phyloP scores from a whole-genome alignment of 2,329 filamentous ascomycete genomes.

The Stemphylium vesicarium region DNA sequence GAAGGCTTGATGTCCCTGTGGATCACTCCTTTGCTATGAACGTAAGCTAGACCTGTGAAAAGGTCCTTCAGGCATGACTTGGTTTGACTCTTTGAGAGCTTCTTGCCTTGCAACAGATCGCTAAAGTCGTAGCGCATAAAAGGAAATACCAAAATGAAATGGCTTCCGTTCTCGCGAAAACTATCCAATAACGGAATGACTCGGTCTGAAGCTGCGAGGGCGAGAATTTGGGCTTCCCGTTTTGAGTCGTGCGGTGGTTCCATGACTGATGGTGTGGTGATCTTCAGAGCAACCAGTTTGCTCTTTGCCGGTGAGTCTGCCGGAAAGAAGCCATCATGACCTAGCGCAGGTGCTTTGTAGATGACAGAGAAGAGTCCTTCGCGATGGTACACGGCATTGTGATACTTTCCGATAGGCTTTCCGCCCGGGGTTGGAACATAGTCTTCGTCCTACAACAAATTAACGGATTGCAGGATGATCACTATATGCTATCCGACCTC shows the following conservation, averaged over 20 bases:
- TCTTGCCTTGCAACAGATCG: slow-evolving; percentile 64
- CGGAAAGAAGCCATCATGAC: slow-evolving; percentile 42
- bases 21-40: slow-evolving; percentile 79
- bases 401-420: slow-evolving; percentile 62
- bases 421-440: slow-evolving; percentile 44
- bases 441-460: slow-evolving; percentile 33
- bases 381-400: slow-evolving; percentile 61
- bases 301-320: slow-evolving; percentile 23
- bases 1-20: slow-evolving; percentile 95
- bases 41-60: slow-evolving; percentile 71
- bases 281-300: slow-evolving; percentile 74
- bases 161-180: slow-evolving; percentile 72
- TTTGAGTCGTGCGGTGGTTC: slow-evolving; percentile 81
- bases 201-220: slow-evolving; percentile 61
- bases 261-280: slow-evolving; percentile 76
- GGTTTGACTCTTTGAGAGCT: slow-evolving; percentile 49
- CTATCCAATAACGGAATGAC: slow-evolving; percentile 74
- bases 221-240: slow-evolving; percentile 79
- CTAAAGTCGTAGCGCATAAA: slow-evolving; percentile 78
- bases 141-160: slow-evolving; percentile 82
- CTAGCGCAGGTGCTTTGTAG: slow-evolving; percentile 67
- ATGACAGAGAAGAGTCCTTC: slow-evolving; percentile 83
- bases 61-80: slow-evolving; percentile 67
- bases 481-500: slow-evolving; percentile 21
- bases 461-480: not conserved